A percentile compares a stretch with the other conserved stretches of the same genome.
phyloP scores from a whole-genome alignment of 2,329 filamentous ascomycete genomes.

The Samsoniella hepiali region DNA sequence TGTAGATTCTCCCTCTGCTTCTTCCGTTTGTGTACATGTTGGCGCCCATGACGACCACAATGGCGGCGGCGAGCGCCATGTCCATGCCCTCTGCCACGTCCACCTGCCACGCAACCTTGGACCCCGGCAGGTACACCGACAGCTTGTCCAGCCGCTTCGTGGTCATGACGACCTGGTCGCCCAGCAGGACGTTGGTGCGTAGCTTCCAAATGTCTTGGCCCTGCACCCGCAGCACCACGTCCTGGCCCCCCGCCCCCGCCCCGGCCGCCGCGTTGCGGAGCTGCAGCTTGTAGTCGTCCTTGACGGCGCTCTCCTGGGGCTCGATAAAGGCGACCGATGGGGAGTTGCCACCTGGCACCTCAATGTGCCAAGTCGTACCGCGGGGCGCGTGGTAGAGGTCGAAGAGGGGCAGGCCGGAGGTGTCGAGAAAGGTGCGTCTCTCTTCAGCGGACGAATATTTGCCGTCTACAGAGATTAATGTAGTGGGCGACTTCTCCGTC shows the following conservation, averaged over 20 bases:
- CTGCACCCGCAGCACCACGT: neutral
- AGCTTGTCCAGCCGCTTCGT: conserved; percentile 4
- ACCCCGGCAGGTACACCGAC: neutral
- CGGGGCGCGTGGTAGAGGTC: neutral
- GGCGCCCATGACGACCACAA: neutral
- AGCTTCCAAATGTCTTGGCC: conserved; percentile 13
- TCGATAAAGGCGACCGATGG: neutral
- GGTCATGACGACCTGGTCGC: conserved; percentile 1
- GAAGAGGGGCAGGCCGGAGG: neutral
- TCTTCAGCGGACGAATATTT: neutral
- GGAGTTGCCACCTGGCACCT: neutral
- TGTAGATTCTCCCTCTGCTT: neutral
- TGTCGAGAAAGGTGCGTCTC: neutral
- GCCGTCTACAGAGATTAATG: neutral
- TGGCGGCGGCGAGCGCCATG: neutral
- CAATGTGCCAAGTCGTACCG: neutral
- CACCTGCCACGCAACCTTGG: neutral
- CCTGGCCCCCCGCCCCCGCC: neutral
- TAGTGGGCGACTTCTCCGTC: neutral
- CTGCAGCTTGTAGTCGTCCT: neutral
- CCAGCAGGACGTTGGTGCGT: conserved; percentile 2
- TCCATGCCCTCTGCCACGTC: conserved; percentile 4
- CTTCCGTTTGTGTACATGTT: conserved; percentile 5
- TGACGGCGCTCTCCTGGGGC: neutral
- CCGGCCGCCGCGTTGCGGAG: neutral